Percentiles rank a stretch among this genome's conserved stretches.
phyloP scores from a whole-genome alignment of 1,284 basidiomycete genomes.

The Crepidotus sp. region DNA sequence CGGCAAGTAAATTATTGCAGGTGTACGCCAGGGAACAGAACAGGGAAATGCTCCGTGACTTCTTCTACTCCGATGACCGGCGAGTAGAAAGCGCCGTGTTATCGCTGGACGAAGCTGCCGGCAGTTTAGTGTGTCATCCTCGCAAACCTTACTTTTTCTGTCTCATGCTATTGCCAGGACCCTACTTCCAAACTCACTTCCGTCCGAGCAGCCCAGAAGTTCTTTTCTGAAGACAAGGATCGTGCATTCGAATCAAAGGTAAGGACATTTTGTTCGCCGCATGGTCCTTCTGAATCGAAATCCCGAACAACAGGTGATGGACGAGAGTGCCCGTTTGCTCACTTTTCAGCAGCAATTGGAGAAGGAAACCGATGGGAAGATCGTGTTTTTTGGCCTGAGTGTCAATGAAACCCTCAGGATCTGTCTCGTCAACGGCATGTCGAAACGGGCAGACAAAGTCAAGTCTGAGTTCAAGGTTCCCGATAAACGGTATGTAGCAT shows the following conservation, averaged over 20 bases:
- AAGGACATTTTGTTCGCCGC: slow-evolving; percentile 9
- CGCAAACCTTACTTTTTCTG: neutral
- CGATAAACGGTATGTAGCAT: slow-evolving; percentile 75
- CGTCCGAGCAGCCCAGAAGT: slow-evolving; percentile 81
- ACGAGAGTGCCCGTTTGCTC: slow-evolving; percentile 76
- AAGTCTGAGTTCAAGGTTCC: slow-evolving; percentile 84
- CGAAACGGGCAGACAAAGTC: slow-evolving; percentile 81
- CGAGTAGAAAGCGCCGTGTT: slow-evolving; percentile 86
- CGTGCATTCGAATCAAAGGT: slow-evolving; percentile 86
- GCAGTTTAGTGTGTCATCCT: slow-evolving; percentile 40
- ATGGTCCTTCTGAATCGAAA: slow-evolving; percentile 1
- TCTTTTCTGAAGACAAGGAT: slow-evolving; percentile 92
- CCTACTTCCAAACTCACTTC: slow-evolving; percentile 60
- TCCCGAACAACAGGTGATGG: slow-evolving; percentile 63
- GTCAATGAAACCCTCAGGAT: slow-evolving; percentile 76
- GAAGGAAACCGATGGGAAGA: slow-evolving; percentile 73
- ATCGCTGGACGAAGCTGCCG: slow-evolving; percentile 73
- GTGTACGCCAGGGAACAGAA: slow-evolving; percentile 89
- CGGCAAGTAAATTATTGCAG: slow-evolving; percentile 71
- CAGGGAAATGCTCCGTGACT: slow-evolving; percentile 86
- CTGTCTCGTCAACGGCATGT: slow-evolving; percentile 69
- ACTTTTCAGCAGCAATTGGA: slow-evolving; percentile 80
- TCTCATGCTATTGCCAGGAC: slow-evolving; percentile 39
- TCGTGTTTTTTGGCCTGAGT: slow-evolving; percentile 70
- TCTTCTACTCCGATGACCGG: slow-evolving; percentile 97